These are phyloP conservation scores for Rhizophora apiculata DNA, from an alignment of 345 rosid genomes.

Conservation along the genomic window DNA sequence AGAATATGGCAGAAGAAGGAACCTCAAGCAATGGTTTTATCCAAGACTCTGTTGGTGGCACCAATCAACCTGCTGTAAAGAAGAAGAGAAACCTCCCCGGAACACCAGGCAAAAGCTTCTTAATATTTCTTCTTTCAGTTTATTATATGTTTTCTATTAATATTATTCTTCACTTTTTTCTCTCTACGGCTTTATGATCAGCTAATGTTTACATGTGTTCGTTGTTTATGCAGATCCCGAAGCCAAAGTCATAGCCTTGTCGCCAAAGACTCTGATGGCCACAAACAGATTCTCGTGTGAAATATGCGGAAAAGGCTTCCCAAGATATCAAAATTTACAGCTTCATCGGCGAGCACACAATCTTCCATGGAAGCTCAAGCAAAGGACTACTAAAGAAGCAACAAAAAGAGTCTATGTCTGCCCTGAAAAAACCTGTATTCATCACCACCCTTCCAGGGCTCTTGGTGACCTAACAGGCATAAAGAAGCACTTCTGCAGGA, in stretches of 20 bases:
- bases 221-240: slow-evolving; percentile 64
- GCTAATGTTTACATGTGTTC: neutral
- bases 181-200: neutral
- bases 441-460: slow-evolving; percentile 88
- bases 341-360: slow-evolving; percentile 95
- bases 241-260: slow-evolving; percentile 91
- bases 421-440: slow-evolving; percentile 87
- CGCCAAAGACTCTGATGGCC: slow-evolving; percentile 98
- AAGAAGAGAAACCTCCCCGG: slow-evolving; percentile 97
- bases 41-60: slow-evolving; percentile 36
- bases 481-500: slow-evolving; percentile 91
- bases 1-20: slow-evolving; percentile 46
- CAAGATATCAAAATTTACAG: slow-evolving; percentile 94
- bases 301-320: slow-evolving; percentile 95
- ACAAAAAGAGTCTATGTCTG: slow-evolving; percentile 89
- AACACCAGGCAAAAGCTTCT: slow-evolving; percentile 61
- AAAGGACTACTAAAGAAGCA: slow-evolving; percentile 70
- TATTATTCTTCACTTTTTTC: slow-evolving; percentile 1
- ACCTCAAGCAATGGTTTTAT: slow-evolving; percentile 37
- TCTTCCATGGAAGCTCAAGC: slow-evolving; percentile 99
- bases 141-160: neutral
- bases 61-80: slow-evolving; percentile 51
- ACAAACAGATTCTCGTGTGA: slow-evolving; percentile 93
- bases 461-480: slow-evolving; percentile 97
- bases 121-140: neutral